phyloP scores from a whole-genome alignment of 1,284 basidiomycete genomes.

The Heterobasidion irregulare region DNA sequence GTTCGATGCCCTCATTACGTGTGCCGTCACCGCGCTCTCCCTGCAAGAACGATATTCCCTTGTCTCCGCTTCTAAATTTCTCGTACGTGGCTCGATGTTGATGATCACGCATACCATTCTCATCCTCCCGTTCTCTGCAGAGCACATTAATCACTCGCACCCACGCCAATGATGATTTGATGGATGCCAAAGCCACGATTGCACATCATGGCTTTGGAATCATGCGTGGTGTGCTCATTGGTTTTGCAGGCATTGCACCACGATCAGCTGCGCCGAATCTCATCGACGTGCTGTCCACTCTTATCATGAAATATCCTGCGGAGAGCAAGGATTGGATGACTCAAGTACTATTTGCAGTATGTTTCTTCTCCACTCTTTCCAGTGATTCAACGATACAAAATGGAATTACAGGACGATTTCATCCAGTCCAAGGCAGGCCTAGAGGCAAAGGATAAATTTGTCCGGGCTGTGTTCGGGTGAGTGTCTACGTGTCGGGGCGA shows the following conservation, averaged over 20 bases:
- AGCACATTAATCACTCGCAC: slow-evolving; percentile 55
- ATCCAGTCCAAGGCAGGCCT: slow-evolving; percentile 50
- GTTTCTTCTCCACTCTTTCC: slow-evolving; percentile 16
- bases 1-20: slow-evolving; percentile 66
- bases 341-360: slow-evolving; percentile 61
- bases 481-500: background rate
- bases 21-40: slow-evolving; percentile 61
- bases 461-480: slow-evolving; percentile 61
- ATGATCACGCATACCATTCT: background rate
- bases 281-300: slow-evolving; percentile 66
- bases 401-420: slow-evolving; percentile 45
- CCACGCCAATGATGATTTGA: slow-evolving; percentile 43
- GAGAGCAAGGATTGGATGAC: slow-evolving; percentile 64
- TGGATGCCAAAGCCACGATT: slow-evolving; percentile 38
- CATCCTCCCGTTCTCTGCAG: slow-evolving; percentile 21
- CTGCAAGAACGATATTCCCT: slow-evolving; percentile 85
- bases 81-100: slow-evolving; percentile 41
- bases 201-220: slow-evolving; percentile 63
- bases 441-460: slow-evolving; percentile 72
- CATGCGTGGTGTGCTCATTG: slow-evolving; percentile 64
- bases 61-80: slow-evolving; percentile 73
- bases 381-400: slow-evolving; percentile 33
- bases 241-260: slow-evolving; percentile 77
- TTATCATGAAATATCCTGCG: slow-evolving; percentile 47
- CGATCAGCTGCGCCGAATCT: slow-evolving; percentile 78